These are phyloP conservation scores for Diutina sp. DNA, from an alignment of 1,139 yeast species.

Conservation along the genomic window DNA sequence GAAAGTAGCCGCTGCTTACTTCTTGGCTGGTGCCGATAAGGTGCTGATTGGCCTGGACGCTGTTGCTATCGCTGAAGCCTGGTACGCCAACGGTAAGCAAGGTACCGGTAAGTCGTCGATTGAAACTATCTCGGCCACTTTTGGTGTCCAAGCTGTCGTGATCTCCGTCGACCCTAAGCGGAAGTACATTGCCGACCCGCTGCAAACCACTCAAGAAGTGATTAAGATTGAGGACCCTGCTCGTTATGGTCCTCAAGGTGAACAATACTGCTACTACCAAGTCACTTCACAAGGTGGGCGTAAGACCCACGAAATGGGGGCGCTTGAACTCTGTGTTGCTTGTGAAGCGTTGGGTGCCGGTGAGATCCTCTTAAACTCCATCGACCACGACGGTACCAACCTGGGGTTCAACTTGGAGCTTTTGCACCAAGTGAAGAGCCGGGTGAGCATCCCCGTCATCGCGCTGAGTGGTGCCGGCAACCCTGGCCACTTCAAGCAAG, in stretches of 20 bases:
- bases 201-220: slow-evolving; percentile 43
- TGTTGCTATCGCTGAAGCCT: slow-evolving; percentile 77
- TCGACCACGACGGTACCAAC: slow-evolving; percentile 92
- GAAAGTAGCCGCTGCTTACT: slow-evolving; percentile 81
- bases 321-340: slow-evolving; percentile 75
- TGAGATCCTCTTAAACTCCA: slow-evolving; percentile 81
- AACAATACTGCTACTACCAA: slow-evolving; percentile 80
- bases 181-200: slow-evolving; percentile 53
- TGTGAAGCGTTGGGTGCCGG: slow-evolving; percentile 96
- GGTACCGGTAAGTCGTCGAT: slow-evolving; percentile 75
- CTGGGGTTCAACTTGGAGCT: slow-evolving; percentile 85
- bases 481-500: slow-evolving; percentile 83
- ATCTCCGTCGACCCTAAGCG: slow-evolving; percentile 94
- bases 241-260: slow-evolving; percentile 69
- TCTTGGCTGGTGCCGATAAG: slow-evolving; percentile 94
- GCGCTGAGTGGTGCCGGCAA: slow-evolving; percentile 96
- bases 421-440: slow-evolving; percentile 59
- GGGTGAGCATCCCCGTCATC: slow-evolving; percentile 81
- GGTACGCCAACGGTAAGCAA: slow-evolving; percentile 40
- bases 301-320: slow-evolving; percentile 79
- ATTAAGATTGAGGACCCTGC: slow-evolving; percentile 35
- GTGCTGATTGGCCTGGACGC: slow-evolving; percentile 98
- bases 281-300: slow-evolving; percentile 96
- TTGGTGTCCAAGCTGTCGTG: slow-evolving; percentile 94
- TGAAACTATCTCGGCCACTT: slow-evolving; percentile 80